Percentiles rank a stretch among this genome's conserved stretches.
Evolutionary conservation across 108 stramenopile genomes (phyloP).

Genomic region (Schizochytrium sp.): DNA sequence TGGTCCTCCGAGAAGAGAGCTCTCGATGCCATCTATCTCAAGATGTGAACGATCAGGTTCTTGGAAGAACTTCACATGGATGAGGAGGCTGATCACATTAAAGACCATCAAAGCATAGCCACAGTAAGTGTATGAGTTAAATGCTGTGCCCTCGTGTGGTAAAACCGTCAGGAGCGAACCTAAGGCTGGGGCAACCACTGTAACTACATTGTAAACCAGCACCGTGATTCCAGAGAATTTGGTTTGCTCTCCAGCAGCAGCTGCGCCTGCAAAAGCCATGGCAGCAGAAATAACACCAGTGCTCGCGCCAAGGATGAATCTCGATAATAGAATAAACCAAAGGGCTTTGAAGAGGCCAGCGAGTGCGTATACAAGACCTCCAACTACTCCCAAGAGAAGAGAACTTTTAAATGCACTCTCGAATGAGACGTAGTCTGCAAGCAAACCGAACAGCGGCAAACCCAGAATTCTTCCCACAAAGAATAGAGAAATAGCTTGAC

Average conservation of each 20-base stretch:
- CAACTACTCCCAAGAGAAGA: background rate
- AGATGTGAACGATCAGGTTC: background rate
- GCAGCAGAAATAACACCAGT: slow-evolving; percentile 1
- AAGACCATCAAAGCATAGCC: background rate
- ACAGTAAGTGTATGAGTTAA: background rate
- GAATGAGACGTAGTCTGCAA: slow-evolving; percentile 3
- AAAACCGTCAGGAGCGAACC: background rate
- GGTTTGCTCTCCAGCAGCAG: background rate
- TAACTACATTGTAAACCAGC: background rate
- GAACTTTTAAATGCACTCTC: background rate
- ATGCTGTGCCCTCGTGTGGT: background rate
- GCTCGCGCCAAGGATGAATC: slow-evolving; percentile 3
- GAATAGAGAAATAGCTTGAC: background rate
- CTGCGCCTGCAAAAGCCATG: slow-evolving; percentile 24
- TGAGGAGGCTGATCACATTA: background rate
- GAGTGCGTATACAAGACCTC: background rate
- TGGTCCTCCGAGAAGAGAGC: background rate
- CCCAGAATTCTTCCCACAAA: background rate
- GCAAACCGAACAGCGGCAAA: background rate
- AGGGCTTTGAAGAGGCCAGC: background rate
- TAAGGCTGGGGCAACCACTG: background rate
- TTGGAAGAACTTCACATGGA: background rate
- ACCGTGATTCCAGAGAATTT: background rate
- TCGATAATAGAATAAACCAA: background rate
- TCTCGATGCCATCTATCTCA: background rate